Percentiles rank a stretch among this genome's conserved stretches.
phyloP scores from a whole-genome alignment of 495 filamentous ascomycete genomes.

The Annulohypoxylon moriforme region DNA sequence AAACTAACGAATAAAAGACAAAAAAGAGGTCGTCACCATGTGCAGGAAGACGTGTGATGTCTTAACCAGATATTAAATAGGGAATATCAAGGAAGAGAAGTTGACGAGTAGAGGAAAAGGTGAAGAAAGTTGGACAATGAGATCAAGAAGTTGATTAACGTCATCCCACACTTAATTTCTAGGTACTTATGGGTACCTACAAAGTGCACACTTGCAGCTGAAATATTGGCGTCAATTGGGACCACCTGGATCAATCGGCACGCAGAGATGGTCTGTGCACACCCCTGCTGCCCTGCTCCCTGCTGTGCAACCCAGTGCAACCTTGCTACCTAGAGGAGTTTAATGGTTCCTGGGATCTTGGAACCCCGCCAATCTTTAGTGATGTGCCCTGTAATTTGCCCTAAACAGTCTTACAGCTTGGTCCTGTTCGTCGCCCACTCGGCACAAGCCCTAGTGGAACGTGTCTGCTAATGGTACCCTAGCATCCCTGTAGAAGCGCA shows the following conservation, averaged over 20 bases:
- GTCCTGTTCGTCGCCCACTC: constrained; percentile 12
- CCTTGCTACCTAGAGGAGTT: not conserved
- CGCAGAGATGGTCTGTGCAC: constrained; percentile 23
- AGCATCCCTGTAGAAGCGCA: constrained; percentile 10
- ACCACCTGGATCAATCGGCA: constrained; percentile 37
- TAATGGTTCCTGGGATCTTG: constrained; percentile 16
- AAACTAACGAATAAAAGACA: not conserved
- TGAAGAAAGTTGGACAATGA: constrained; percentile 5
- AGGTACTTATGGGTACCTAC: not conserved
- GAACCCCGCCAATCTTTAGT: constrained; percentile 22
- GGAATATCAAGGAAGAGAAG: constrained; percentile 25
- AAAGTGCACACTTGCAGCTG: not conserved
- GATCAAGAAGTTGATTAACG: constrained; percentile 31
- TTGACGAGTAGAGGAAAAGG: not conserved
- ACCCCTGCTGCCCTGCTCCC: not conserved
- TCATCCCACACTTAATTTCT: constrained; percentile 30
- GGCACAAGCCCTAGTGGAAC: constrained; percentile 20
- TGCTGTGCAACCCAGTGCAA: not conserved
- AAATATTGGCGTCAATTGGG: constrained; percentile 9
- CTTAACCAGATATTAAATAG: constrained; percentile 6
- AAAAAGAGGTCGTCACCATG: not conserved
- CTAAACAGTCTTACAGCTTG: constrained; percentile 2
- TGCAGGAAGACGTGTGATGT: not conserved
- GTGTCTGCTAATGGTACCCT: constrained; percentile 21
- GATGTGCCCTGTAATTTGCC: constrained; percentile 30